These are phyloP conservation scores for Glycyrrhiza uralensis DNA, from an alignment of 306 rosid species.

Conservation along the genomic window DNA sequence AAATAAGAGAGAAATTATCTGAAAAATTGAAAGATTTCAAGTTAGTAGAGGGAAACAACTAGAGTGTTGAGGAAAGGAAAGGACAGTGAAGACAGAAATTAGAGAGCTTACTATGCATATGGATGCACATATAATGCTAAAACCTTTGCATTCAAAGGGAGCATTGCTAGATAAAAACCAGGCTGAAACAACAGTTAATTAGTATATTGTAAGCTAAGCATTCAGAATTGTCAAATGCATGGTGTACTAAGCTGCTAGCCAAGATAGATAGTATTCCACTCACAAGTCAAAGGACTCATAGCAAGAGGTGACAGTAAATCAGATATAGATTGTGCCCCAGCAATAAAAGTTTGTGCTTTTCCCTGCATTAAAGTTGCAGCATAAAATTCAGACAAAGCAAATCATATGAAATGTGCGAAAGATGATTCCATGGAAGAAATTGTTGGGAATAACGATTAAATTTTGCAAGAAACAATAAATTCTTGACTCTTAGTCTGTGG, in stretches of 20 bases:
- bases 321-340: conserved; percentile 73
- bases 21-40: conserved; percentile 15
- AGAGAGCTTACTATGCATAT: conserved; percentile 52
- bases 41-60: neutral
- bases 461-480: too few species aligned
- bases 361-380: conserved; percentile 40
- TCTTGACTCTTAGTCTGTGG: too few species aligned
- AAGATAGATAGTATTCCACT: conserved; percentile 35
- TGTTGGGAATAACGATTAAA: too few species aligned
- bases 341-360: conserved; percentile 77
- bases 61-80: neutral
- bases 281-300: conserved; percentile 82
- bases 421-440: neutral
- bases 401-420: neutral
- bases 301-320: conserved; percentile 68
- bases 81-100: conserved; percentile 7
- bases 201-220: conserved; percentile 6
- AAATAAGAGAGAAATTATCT: conserved; percentile 57
- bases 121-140: conserved; percentile 72
- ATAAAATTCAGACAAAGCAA: neutral
- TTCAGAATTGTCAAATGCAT: neutral
- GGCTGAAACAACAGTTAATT: conserved; percentile 47
- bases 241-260: neutral
- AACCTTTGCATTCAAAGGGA: conserved; percentile 88
- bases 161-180: conserved; percentile 69